Evolutionary conservation across 2,329 filamentous ascomycete genomes (phyloP).

Genomic region (Claviceps sp.): DNA sequence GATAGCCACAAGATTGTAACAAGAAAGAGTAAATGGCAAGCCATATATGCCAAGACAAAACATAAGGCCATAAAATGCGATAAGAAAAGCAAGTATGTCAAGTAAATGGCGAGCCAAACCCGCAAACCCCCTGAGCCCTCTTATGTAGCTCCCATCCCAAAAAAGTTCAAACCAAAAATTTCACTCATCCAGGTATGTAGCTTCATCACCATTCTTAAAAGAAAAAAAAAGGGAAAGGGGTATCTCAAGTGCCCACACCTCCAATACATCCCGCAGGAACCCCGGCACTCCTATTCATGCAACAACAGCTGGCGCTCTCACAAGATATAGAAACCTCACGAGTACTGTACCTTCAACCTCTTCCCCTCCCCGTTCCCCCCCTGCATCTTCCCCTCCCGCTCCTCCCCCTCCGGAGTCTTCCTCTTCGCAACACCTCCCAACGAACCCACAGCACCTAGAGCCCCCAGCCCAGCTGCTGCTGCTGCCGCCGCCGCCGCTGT

Average conservation of each 20-base stretch:
- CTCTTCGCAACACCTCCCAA: neutral
- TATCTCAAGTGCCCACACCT: slow-evolving; percentile 2
- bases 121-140: no score
- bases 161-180: no score
- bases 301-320: neutral
- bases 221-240: slow-evolving; percentile 3
- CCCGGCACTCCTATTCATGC: neutral
- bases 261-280: neutral
- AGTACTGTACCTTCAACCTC: slow-evolving; percentile 36
- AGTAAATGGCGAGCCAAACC: no score
- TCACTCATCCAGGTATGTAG: no score
- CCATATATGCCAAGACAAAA: no score
- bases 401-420: slow-evolving; percentile 24
- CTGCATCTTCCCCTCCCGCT: no score
- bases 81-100: no score
- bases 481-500: slow-evolving; percentile 8
- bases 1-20: neutral
- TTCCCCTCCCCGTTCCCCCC: slow-evolving; percentile 32
- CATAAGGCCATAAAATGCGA: no score
- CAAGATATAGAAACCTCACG: neutral
- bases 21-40: neutral
- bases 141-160: no score
- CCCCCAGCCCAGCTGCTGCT: slow-evolving; percentile 5
- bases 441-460: slow-evolving; percentile 6
- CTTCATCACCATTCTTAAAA: no score